A percentile compares a stretch with the other conserved stretches of the same genome.
phyloP scores from a whole-genome alignment of 2,329 filamentous ascomycete species.

The Lasiodiplodia citricola region DNA sequence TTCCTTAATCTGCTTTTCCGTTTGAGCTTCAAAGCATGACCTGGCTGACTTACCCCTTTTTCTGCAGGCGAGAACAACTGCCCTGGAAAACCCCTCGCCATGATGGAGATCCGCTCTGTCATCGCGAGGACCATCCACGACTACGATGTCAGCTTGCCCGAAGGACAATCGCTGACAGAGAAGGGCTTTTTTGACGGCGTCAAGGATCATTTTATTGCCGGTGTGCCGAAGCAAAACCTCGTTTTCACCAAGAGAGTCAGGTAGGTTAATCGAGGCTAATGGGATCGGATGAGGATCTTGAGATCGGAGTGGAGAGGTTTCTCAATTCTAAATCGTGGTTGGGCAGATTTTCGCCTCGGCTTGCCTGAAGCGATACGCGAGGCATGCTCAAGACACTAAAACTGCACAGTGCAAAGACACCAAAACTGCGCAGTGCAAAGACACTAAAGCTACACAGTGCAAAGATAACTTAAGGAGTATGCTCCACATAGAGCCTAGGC shows the following conservation, averaged over 20 bases:
- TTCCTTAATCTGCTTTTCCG: not conserved
- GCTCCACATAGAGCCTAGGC: too few species aligned
- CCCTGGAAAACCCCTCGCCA: conserved; percentile 4
- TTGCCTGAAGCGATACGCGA: too few species aligned
- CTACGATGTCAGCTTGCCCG: conserved; percentile 31
- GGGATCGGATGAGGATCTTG: not conserved
- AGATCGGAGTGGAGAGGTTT: not conserved
- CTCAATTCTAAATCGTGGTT: too few species aligned
- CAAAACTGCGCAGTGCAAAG: too few species aligned
- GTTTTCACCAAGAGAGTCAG: not conserved
- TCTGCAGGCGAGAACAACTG: conserved; percentile 14
- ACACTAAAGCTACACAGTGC: too few species aligned
- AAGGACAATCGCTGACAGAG: conserved; percentile 30
- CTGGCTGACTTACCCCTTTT: not conserved
- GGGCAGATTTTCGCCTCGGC: too few species aligned
- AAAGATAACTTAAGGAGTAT: too few species aligned
- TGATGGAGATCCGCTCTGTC: conserved; percentile 20
- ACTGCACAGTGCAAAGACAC: too few species aligned
- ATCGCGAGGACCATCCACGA: not conserved
- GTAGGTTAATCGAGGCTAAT: not conserved
- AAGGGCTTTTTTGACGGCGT: conserved; percentile 33
- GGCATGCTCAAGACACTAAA: too few species aligned
- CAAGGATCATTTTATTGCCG: conserved; percentile 36
- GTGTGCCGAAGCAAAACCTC: conserved; percentile 15
- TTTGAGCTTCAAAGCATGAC: not conserved